Evolutionary conservation across 805 yeast species (phyloP), one percentile per base, ranked within the genome.

Genomic region (Wickerhamomyces rabaulensis): DNA sequence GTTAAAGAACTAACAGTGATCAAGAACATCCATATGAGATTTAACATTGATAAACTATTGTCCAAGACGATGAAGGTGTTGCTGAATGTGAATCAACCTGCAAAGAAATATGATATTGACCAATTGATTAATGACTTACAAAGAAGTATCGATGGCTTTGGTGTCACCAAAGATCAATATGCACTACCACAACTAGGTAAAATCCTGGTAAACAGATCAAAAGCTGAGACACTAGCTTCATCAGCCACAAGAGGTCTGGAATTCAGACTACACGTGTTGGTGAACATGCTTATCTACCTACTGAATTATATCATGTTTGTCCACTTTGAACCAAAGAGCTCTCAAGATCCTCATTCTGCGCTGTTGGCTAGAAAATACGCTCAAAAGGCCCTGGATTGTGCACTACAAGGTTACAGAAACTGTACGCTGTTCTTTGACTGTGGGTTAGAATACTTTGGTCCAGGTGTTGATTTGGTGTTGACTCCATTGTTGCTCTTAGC

Each of bases 401-500:
- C 76, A 0, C 60, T 69, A 54, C 74, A 71, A 50, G 73, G 74
- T 2, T 70, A 65, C 51, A 66, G 70, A 49, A 69, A 67, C 44
- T 70, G 73, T 50, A 56, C 71, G 17, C 50, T 69, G 19, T 71
- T 71, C 53, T 71, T 70, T 53, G 69, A 65, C 38, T 69, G 69
- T 51, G 63, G 62, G 0, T 35, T 57, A 38, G 64, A 61, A 9
- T 60, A 57, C 45, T 61, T 61, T 49, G 64, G 63, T 2, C 66
- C 71, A 22, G 71, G 73, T 22, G 67, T 75, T 6, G 80, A 78
- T 50, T 65, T 78, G 46, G 59, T 76, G 8, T 51, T 76, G 13
- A 67, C 75, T 21, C 83, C 82, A 12, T 69, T 68, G 51, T 65
- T 79, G 56, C 57, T 79, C 56, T 71, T 77, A 43, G 65, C 75